Base-by-base conservation (phyloP, 1,284 basidiomycete genomes). In the Apiotrichum sp. region DNA sequence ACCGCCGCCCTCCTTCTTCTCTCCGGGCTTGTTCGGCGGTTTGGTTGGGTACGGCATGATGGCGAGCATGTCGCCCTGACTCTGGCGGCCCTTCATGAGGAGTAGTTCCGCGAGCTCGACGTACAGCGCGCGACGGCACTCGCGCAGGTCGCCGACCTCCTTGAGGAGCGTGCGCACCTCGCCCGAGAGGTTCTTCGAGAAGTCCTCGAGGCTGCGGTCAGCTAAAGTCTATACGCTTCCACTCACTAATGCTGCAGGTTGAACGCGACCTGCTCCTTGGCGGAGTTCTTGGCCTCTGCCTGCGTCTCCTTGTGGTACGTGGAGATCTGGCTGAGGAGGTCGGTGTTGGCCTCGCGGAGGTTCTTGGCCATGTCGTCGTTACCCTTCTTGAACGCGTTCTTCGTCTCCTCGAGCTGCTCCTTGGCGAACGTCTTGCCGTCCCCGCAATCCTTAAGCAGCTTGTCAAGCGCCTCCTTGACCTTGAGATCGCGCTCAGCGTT, bases 241-340 rank as follows among this genome's bases (percentile, higher is more conserved):
- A 47, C 47, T 38, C 47, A 47, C 47, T 75, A 74, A 16, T 36
- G 22, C 35, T 47, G 47, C 41, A 77, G 55, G 52, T 77, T 77
- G 69, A 76, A 77, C 3, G 69, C 73, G 41, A 77, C 71, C 56
- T 77, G 74, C 55, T 77, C 74, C 42, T 73, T 58, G 7, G 73
- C 71, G 49, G 65, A 62, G n/a, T 55, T 55, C 62, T 73, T 70
- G 16, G 65, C 62, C 6, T 65, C 71, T 10, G 66, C 63, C 52
- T 73, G 67, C 1, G 74, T 77, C 16, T 56, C 55, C 47, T 70
- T 64, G 59, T 76, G 75, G 56, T 77, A 73, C 52, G 72, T 71
- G 5, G 73, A 68, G 53, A 70, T 71, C 50, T 76, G 72, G 29
- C 72, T 72, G 61, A 72, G 67, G 50, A 75, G 69, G 34, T 75